These are phyloP conservation scores for Trichosporon sp. DNA, from an alignment of 1,284 basidiomycete species.

Conservation along the genomic window DNA sequence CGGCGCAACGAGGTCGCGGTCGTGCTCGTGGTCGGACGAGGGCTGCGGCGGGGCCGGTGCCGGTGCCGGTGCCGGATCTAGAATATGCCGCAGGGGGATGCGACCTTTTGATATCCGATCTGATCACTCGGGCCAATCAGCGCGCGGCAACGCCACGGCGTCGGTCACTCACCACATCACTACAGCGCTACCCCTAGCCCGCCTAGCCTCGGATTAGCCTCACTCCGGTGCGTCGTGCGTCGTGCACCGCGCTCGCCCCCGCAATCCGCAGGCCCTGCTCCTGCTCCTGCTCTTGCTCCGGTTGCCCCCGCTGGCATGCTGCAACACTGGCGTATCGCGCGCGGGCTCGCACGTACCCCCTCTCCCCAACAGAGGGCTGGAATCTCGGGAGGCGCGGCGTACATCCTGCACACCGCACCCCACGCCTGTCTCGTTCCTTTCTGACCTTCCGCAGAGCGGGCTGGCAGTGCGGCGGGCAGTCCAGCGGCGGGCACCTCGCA, in stretches of 20 bases:
- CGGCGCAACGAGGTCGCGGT: too few relatives aligned
- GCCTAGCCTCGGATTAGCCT: background rate
- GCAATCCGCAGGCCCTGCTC: too few relatives aligned
- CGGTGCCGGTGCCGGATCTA: background rate
- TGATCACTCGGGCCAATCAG: background rate
- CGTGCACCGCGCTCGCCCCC: too few relatives aligned
- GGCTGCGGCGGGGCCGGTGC: too few relatives aligned
- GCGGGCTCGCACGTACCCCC: background rate
- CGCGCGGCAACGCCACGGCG: background rate
- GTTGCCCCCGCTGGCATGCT: too few relatives aligned
- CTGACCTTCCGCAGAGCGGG: background rate
- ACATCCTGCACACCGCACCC: background rate
- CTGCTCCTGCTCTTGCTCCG: too few relatives aligned
- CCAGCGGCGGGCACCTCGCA: background rate
- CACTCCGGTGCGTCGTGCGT: background rate
- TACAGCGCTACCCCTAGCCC: background rate
- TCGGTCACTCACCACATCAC: background rate
- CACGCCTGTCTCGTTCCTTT: background rate
- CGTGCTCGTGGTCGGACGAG: too few relatives aligned
- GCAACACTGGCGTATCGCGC: background rate
- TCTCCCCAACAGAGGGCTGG: background rate
- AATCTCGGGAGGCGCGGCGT: background rate
- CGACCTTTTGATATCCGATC: slow-evolving; percentile 3
- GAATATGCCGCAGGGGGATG: background rate
- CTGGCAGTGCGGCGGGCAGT: too few relatives aligned